Percentiles rank a stretch among this genome's conserved stretches.
Conservation (phyloP, 108 stramenopile species). For the Cylindrotheca fusiformis region DNA sequence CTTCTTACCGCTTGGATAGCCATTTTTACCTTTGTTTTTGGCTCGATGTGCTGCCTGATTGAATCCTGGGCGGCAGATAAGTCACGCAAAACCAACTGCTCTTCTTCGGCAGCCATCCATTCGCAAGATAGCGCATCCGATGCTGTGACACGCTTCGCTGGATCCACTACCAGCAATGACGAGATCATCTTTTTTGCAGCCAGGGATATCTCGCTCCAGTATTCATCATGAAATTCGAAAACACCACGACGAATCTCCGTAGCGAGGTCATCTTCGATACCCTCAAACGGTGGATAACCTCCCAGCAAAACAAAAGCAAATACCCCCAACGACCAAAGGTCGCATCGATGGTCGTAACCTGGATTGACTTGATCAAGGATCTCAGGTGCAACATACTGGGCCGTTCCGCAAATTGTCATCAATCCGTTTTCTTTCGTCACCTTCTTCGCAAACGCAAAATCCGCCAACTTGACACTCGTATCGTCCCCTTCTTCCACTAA, state of each 20-base stretch:
- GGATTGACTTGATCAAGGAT: constrained; percentile 43
- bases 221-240: constrained; percentile 70
- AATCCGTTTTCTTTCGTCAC: constrained; percentile 59
- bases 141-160: constrained; percentile 44
- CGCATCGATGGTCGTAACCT: constrained; percentile 65
- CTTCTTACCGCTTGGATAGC: constrained; percentile 35
- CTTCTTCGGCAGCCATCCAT: constrained; percentile 62
- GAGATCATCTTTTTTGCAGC: constrained; percentile 84
- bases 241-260: constrained; percentile 46
- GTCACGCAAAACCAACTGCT: constrained; percentile 37
- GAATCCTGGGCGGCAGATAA: constrained; percentile 34
- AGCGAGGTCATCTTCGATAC: constrained; percentile 56
- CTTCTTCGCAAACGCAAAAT: constrained; percentile 97
- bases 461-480: constrained; percentile 54
- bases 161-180: constrained; percentile 54
- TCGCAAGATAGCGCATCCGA: constrained; percentile 35
- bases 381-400: constrained; percentile 70
- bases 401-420: constrained; percentile 72
- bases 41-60: constrained; percentile 14
- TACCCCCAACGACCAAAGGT: constrained; percentile 96
- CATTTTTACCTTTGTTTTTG: constrained; percentile 19
- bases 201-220: constrained; percentile 70
- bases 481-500: constrained; percentile 37
- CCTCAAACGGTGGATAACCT: constrained; percentile 92
- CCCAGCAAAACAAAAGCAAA: constrained; percentile 92